These are phyloP conservation scores for Rugosomyces carneus DNA, from an alignment of 1,284 basidiomycete genomes.

Conservation along the genomic window DNA sequence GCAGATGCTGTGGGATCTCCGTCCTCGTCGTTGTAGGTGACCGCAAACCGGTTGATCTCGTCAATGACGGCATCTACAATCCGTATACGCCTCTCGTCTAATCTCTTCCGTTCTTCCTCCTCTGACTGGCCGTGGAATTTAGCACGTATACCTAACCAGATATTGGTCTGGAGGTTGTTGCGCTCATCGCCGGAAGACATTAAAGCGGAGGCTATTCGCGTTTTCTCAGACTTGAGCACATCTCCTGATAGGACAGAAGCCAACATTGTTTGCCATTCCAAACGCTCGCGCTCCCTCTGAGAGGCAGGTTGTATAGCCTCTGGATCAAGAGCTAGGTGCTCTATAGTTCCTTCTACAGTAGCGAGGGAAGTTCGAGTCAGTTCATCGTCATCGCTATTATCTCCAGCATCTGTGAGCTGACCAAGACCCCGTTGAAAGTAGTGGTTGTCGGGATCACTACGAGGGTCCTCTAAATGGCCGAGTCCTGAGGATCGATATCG, in stretches of 20 bases:
- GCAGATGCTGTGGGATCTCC: conserved; percentile 41
- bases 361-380: conserved; percentile 34
- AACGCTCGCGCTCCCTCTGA: conserved; percentile 70
- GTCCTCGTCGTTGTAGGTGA: conserved; percentile 33
- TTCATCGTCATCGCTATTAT: conserved; percentile 70
- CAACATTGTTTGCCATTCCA: conserved; percentile 95
- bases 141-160: conserved; percentile 92
- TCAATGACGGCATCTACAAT: conserved; percentile 80
- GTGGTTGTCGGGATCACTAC: conserved; percentile 68
- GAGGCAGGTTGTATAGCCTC: conserved; percentile 58
- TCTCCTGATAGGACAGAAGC: conserved; percentile 89
- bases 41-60: conserved; percentile 75
- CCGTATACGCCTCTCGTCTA: conserved; percentile 79
- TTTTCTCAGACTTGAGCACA: conserved; percentile 90
- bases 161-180: conserved; percentile 57
- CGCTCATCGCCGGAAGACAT: conserved; percentile 64
- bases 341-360: conserved; percentile 38
- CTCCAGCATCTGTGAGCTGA: conserved; percentile 63
- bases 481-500: conserved; percentile 58
- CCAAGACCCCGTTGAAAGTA: conserved; percentile 70
- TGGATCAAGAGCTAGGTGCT: conserved; percentile 51
- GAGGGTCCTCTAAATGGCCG: conserved; percentile 54
- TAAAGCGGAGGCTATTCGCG: conserved; percentile 74
- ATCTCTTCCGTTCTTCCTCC: conserved; percentile 75
- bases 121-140: conserved; percentile 76